These are phyloP conservation scores for Hippophae rhamnoides DNA, from an alignment of 306 rosid species.

Conservation along the genomic window DNA sequence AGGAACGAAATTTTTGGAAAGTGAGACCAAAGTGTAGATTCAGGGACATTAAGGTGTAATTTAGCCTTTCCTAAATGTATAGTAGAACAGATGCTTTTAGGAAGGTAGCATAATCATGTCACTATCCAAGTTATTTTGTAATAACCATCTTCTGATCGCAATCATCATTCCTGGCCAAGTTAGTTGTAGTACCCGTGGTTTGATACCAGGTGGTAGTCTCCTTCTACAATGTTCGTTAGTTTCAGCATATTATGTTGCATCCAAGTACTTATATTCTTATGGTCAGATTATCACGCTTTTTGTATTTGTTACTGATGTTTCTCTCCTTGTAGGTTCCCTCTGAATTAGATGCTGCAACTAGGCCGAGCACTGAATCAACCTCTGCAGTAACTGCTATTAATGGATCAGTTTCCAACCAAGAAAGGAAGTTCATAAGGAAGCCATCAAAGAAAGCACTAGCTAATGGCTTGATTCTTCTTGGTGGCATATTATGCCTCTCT, in stretches of 20 bases:
- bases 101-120: too few species aligned
- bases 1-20: too few species aligned
- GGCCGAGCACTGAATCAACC: slow-evolving; percentile 20
- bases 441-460: slow-evolving; percentile 58
- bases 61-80: too few species aligned
- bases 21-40: too few species aligned
- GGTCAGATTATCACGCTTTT: background rate
- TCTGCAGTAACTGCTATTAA: slow-evolving; percentile 8
- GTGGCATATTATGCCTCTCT: slow-evolving; percentile 66
- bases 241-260: background rate
- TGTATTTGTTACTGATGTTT: slow-evolving; percentile 3
- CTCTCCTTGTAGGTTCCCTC: slow-evolving; percentile 47
- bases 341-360: slow-evolving; percentile 32
- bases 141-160: too few species aligned
- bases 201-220: too few species aligned
- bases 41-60: too few species aligned
- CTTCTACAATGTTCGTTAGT: background rate
- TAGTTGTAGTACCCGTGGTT: too few species aligned
- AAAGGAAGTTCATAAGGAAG: slow-evolving; percentile 22
- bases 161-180: too few species aligned
- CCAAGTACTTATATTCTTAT: too few species aligned
- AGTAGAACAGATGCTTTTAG: too few species aligned
- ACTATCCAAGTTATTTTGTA: too few species aligned
- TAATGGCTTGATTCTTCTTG: slow-evolving; percentile 59
- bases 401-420: slow-evolving; percentile 21